phyloP scores from a whole-genome alignment of 179 eudicot species.

The Gypsophila paniculata region DNA sequence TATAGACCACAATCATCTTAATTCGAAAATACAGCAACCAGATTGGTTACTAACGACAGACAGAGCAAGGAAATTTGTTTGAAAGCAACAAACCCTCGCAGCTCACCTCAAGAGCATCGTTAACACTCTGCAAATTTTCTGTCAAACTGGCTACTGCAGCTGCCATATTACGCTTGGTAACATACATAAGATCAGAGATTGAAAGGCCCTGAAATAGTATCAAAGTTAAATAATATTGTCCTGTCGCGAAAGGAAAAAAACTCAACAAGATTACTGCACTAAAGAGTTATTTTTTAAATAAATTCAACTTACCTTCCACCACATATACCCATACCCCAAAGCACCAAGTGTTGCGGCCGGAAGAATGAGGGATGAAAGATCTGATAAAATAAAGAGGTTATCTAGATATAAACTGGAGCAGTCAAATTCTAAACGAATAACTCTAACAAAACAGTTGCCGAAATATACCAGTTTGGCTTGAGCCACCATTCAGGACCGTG shows the following conservation, averaged over 20 bases:
- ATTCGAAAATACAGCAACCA: background rate
- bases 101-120: constrained; percentile 73
- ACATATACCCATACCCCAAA: constrained; percentile 89
- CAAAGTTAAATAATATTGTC: background rate
- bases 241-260: background rate
- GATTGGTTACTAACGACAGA: background rate
- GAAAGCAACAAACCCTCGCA: constrained; percentile 3
- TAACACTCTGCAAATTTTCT: constrained; percentile 65
- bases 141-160: constrained; percentile 75
- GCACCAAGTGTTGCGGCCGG: constrained; percentile 86
- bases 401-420: constrained; percentile 3
- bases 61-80: background rate
- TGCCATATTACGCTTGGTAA: constrained; percentile 78
- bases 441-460: background rate
- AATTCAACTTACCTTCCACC: constrained; percentile 74
- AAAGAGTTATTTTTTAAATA: background rate
- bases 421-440: background rate
- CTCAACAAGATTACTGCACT: background rate
- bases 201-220: constrained; percentile 50
- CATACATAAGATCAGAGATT: constrained; percentile 90
- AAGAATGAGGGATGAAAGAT: constrained; percentile 45
- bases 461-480: constrained; percentile 46
- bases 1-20: background rate
- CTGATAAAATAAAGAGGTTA: constrained; percentile 29
- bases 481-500: constrained; percentile 70